Percentiles rank a stretch among this genome's conserved stretches.
Conservation (phyloP, 1,284 basidiomycete genomes). For the Fomitopsis pinicola region DNA sequence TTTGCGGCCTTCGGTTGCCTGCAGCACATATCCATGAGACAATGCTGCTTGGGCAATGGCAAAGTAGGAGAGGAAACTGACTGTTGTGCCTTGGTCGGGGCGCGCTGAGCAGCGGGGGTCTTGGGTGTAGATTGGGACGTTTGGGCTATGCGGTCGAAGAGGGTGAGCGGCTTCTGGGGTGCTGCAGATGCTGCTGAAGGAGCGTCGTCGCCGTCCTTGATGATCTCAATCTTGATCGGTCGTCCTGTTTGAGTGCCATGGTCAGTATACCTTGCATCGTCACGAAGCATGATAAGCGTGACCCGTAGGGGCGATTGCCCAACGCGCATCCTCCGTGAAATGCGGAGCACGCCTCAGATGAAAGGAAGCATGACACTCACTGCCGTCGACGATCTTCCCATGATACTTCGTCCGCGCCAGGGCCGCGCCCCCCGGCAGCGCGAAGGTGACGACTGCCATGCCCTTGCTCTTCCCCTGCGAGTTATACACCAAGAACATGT, state of each 20-base stretch:
- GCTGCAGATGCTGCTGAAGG: conserved; percentile 1
- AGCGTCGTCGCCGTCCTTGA: conserved; percentile 40
- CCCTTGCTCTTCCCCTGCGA: conserved; percentile 67
- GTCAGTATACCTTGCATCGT: background rate
- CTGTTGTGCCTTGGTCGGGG: background rate
- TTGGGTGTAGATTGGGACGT: background rate
- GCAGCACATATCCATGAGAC: background rate
- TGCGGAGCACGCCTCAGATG: too few relatives aligned
- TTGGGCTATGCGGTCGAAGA: conserved; percentile 28
- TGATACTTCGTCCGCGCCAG: conserved; percentile 63
- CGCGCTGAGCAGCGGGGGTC: conserved; percentile 7
- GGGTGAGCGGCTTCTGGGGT: conserved; percentile 25
- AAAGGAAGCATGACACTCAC: conserved; percentile 39
- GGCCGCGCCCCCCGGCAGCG: conserved; percentile 54
- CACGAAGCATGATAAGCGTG: too few relatives aligned
- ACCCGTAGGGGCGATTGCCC: too few relatives aligned
- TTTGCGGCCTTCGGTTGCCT: conserved; percentile 5
- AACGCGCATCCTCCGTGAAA: too few relatives aligned
- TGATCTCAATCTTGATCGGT: conserved; percentile 65
- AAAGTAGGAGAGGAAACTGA: background rate
- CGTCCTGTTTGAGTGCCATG: conserved; percentile 38
- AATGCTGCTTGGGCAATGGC: background rate
- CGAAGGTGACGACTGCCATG: conserved; percentile 69
- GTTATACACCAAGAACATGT: conserved; percentile 68
- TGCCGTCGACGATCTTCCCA: conserved; percentile 70